phyloP scores from a whole-genome alignment of 2,329 filamentous ascomycete species.

The Epichloe typhina region DNA sequence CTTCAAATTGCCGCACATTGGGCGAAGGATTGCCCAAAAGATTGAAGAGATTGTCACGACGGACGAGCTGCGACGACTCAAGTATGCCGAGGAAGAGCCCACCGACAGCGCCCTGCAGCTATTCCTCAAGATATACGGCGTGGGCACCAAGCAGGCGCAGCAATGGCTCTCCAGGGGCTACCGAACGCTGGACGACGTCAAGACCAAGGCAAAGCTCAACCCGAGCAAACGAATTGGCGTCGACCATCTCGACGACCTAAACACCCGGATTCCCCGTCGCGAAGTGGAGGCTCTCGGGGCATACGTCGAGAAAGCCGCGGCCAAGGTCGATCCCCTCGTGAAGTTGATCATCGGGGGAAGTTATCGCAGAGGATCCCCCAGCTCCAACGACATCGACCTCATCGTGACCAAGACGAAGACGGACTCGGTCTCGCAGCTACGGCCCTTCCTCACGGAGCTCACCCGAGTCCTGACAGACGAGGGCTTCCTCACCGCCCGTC shows the following conservation, averaged over 20 bases:
- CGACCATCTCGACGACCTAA: slow-evolving; percentile 68
- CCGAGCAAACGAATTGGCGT: slow-evolving; percentile 62
- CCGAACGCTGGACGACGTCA: slow-evolving; percentile 60
- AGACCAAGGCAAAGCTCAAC: slow-evolving; percentile 46
- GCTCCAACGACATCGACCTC: slow-evolving; percentile 73
- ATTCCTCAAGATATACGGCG: slow-evolving; percentile 72
- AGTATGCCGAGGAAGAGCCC: slow-evolving; percentile 55
- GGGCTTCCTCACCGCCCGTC: slow-evolving; percentile 55
- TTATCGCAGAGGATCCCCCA: slow-evolving; percentile 63
- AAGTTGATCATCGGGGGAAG: slow-evolving; percentile 69
- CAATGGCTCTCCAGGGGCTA: slow-evolving; percentile 65
- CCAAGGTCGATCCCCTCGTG: slow-evolving; percentile 46
- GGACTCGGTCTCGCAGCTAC: slow-evolving; percentile 38
- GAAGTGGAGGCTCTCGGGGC: slow-evolving; percentile 61
- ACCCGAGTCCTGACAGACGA: slow-evolving; percentile 45
- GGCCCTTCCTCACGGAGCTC: slow-evolving; percentile 48
- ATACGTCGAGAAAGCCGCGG: slow-evolving; percentile 47
- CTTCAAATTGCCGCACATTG: slow-evolving; percentile 52
- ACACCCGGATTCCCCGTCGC: slow-evolving; percentile 59
- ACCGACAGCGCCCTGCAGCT: slow-evolving; percentile 49
- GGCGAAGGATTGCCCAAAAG: slow-evolving; percentile 61
- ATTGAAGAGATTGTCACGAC: slow-evolving; percentile 82
- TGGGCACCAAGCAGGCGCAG: slow-evolving; percentile 54
- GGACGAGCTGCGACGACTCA: slow-evolving; percentile 55
- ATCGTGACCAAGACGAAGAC: slow-evolving; percentile 62